Base-by-base conservation (phyloP, 176 grass and related monocot genomes). In the Bonia amplexicaulis region DNA sequence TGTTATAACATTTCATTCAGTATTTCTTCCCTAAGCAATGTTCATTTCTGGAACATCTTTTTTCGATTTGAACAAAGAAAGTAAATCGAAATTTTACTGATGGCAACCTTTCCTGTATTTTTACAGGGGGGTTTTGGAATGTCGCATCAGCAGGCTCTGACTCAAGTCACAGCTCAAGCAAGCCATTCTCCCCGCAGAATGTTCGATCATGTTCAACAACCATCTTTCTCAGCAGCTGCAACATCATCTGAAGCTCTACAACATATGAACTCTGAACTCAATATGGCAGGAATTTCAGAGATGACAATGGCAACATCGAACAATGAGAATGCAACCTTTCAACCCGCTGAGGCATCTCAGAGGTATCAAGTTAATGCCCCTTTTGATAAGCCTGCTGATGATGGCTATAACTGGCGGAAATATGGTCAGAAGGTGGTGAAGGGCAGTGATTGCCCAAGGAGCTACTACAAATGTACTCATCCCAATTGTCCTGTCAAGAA, bases 401-500 rank as follows among this genome's bases (percentile, higher is more conserved):
- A 97, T 55, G 92, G 94, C 73, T 96, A 93, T 68, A 96, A 96
- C 71, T 96, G 94, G 94, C 86, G 94, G 62, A 97, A 97, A 67
- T 97, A 97, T 76, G 94, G 94, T 63, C 94, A 97, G 86, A 97
- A 97, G 79, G 91, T 97, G 80, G 94, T 97, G 59, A 97, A 94
- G 81, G 94, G 94, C 57, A 97, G 92, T 87, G 92, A 97, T 55
- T 92, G 85, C 65, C 94, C 94, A 2, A 85, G 92, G 59, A 94
- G 94, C 73, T 97, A 97, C 69, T 97, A 97, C 66, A 90, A 93
- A 63, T 97, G 94, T 76, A 94, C 94, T 45, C 90, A 94, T 86
- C 78, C 83, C 53, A 92, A 60, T 88, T 97, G 94, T 80, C 86
- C 92, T 4, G 94, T 97, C 40, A 94, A 90, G 83, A 97, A 97